phyloP scores from a whole-genome alignment of 768 basidiomycete species.

The Suillus americanus region DNA sequence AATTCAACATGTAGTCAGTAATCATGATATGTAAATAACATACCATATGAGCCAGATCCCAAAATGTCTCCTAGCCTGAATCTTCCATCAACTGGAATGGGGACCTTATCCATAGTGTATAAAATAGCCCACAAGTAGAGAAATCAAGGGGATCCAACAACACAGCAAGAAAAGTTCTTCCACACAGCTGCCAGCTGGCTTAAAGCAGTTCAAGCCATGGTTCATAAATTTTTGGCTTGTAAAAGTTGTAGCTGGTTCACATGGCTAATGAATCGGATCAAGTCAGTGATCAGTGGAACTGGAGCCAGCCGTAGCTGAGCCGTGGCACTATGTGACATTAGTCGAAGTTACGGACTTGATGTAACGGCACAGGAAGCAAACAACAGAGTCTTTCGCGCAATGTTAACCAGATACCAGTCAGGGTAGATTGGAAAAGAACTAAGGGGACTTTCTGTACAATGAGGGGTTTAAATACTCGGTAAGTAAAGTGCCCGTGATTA shows the following conservation, averaged over 20 bases:
- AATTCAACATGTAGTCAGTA: not conserved
- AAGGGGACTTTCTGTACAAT: no score
- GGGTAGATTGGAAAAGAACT: no score
- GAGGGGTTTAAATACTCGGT: no score
- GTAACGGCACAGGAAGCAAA: no score
- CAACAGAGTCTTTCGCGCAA: no score
- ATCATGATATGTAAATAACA: not conserved
- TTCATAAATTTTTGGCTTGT: not conserved
- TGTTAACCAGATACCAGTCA: no score
- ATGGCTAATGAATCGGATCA: not conserved
- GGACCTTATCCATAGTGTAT: not conserved
- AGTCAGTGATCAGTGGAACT: not conserved
- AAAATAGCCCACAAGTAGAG: not conserved
- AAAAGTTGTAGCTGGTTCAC: not conserved
- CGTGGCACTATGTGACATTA: not conserved
- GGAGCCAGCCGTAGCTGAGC: no score
- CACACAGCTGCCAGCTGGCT: not conserved
- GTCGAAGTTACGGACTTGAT: no score
- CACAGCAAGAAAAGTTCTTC: not conserved
- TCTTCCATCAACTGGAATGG: not conserved
- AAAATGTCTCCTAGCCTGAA: not conserved
- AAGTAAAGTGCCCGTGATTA: no score
- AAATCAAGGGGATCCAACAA: not conserved
- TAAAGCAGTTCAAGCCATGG: not conserved
- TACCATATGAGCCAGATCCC: not conserved